Evolutionary conservation across 768 basidiomycete genomes (phyloP).

Genomic region (Kondoa malvinella): DNA sequence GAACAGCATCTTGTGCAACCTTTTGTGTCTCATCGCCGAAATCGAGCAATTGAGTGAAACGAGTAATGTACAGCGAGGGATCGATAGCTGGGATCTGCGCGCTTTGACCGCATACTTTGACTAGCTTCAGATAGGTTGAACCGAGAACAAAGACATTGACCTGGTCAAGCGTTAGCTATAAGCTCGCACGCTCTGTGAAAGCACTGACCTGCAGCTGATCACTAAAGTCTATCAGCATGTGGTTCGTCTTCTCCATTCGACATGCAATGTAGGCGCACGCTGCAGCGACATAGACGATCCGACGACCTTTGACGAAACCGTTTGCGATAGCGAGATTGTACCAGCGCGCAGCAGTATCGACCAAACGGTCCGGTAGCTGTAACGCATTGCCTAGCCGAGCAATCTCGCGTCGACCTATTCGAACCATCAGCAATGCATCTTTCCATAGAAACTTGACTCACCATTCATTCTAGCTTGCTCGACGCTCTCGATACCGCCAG

Average conservation of each 20-base stretch:
- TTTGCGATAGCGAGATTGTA: constrained; percentile 88
- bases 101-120: constrained; percentile 59
- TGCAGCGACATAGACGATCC: constrained; percentile 81
- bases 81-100: constrained; percentile 67
- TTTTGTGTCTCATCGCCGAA: constrained; percentile 86
- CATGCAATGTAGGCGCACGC: constrained; percentile 91
- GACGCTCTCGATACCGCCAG: constrained; percentile 51
- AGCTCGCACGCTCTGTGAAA: not conserved
- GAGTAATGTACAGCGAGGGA: constrained; percentile 87
- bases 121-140: constrained; percentile 83
- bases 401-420: constrained; percentile 63
- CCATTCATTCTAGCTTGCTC: constrained; percentile 80
- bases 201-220: constrained; percentile 63
- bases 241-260: constrained; percentile 74
- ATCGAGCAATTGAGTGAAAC: constrained; percentile 84
- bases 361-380: constrained; percentile 60
- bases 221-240: constrained; percentile 99
- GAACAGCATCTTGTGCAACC: constrained; percentile 81
- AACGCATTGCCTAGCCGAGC: constrained; percentile 62
- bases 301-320: constrained; percentile 83
- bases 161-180: constrained; percentile 33
- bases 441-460: not conserved
- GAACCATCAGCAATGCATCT: not conserved
- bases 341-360: constrained; percentile 61
- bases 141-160: constrained; percentile 97